Evolutionary conservation across 495 filamentous ascomycete genomes (phyloP).

Genomic region (Acidomyces sp.): DNA sequence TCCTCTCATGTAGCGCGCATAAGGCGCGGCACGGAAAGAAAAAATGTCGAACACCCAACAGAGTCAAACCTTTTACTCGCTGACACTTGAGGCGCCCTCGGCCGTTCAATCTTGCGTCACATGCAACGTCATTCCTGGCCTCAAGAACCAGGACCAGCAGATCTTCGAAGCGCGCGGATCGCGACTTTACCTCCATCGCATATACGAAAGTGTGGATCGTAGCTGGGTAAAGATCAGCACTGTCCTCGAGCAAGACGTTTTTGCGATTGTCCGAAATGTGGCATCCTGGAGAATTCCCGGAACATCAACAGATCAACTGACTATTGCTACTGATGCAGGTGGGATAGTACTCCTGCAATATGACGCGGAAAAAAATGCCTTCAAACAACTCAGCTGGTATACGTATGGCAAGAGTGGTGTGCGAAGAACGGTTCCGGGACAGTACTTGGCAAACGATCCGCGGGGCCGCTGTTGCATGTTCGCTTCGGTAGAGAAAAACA

Average conservation of each 20-base stretch:
- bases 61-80: conserved; percentile 47
- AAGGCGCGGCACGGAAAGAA: neutral
- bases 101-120: conserved; percentile 80
- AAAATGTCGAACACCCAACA: conserved; percentile 71
- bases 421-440: conserved; percentile 82
- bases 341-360: conserved; percentile 92
- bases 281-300: conserved; percentile 83
- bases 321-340: conserved; percentile 88
- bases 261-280: conserved; percentile 82
- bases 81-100: conserved; percentile 84
- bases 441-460: conserved; percentile 88
- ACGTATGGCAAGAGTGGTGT: conserved; percentile 98
- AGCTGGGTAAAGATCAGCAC: conserved; percentile 72
- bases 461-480: conserved; percentile 91
- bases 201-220: conserved; percentile 47
- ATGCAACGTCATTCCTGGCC: conserved; percentile 57
- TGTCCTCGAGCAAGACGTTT: conserved; percentile 80
- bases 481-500: conserved; percentile 94
- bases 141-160: conserved; percentile 89
- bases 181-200: conserved; percentile 68
- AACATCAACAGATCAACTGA: conserved; percentile 96
- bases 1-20: neutral
- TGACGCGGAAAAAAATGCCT: conserved; percentile 69
- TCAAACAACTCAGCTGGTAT: conserved; percentile 81
- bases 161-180: conserved; percentile 90